Base-by-base conservation (phyloP, 2,329 filamentous ascomycete genomes). In the Colletotrichum viniferum region DNA sequence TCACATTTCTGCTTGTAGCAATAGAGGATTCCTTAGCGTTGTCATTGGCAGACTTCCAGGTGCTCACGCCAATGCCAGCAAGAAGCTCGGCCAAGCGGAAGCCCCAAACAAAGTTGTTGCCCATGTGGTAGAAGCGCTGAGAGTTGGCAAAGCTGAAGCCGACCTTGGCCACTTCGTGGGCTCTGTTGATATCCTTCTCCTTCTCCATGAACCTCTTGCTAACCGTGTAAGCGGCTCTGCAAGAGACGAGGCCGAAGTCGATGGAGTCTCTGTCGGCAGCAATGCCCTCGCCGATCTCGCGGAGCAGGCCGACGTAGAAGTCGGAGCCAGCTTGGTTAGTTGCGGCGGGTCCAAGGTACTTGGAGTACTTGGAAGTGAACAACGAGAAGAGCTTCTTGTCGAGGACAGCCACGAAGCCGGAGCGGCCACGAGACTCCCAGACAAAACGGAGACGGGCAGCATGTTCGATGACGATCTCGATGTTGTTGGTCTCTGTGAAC, bases 41-140 rank as follows among this genome's bases (percentile, higher is more conserved):
- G n/a, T 79, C 26, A 16, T 79, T 36, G 81, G 84, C 66, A 79
- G 80, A 30, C 78, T 56, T 73, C 73, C 73, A 75, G 13, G 10
- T 60, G 9, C 52, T 78, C 9, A 83, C 80, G 30, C 84, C 84
- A 61, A 86, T 84, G 26, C 86, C 86, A 4, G 86, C 86, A 62
- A 89, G 81, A 24, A 84, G 80, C 58, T 85, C 83, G 14, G 87
- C 87, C 9, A 90, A 81, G 77, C 84, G 84, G 80, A 88, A 88
- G 18, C 86, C 87, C 67, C 85, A 83, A 21, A 82, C 82, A 65
- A 88, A 84, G 67, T 83, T 84, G 21, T 82, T 79, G 2, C 81
- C 76, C 34, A 81, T 80, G 48, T 83, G 81, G 77, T 89, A 89
- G 52, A 86, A 84, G 28, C 82, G 81, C 68, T 86, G 85, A 30